Percentiles rank a stretch among this genome's conserved stretches.
These are phyloP conservation scores for Elsinoe ampelina DNA, from an alignment of 2,329 filamentous ascomycete species.

Conservation along the genomic window DNA sequence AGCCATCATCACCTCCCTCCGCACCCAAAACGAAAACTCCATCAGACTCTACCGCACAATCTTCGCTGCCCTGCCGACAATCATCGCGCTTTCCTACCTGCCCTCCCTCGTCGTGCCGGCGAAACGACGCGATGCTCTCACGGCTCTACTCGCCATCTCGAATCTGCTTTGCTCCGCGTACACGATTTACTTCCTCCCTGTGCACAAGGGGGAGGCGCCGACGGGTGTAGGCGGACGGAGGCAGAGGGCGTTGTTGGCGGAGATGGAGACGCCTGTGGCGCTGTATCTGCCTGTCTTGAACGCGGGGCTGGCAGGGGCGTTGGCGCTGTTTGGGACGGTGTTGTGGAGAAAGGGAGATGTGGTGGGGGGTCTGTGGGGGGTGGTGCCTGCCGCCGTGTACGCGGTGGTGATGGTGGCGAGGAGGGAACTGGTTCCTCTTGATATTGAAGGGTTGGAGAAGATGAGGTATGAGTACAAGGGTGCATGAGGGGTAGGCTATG, in stretches of 20 bases:
- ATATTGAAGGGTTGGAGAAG: constrained; percentile 55
- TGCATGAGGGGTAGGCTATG: constrained; percentile 37
- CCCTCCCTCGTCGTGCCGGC: constrained; percentile 36
- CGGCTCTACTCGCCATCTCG: constrained; percentile 50
- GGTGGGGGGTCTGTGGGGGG: constrained; percentile 27
- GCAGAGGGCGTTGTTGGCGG: constrained; percentile 18
- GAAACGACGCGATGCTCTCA: constrained; percentile 32
- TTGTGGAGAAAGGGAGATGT: constrained; percentile 24
- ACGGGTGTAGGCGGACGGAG: not conserved
- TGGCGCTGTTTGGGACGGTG: constrained; percentile 40
- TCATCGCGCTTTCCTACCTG: constrained; percentile 49
- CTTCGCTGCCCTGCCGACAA: constrained; percentile 53
- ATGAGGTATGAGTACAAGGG: constrained; percentile 61
- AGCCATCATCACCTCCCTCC: constrained; percentile 48
- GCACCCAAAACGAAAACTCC: constrained; percentile 41
- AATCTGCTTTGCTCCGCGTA: constrained; percentile 56
- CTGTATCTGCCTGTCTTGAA: constrained; percentile 54
- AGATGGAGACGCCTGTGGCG: constrained; percentile 41
- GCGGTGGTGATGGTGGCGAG: constrained; percentile 53
- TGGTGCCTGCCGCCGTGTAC: constrained; percentile 44
- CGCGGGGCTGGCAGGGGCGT: constrained; percentile 44
- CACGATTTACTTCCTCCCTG: constrained; percentile 48
- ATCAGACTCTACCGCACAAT: constrained; percentile 29
- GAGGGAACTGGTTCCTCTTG: constrained; percentile 57
- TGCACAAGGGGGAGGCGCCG: constrained; percentile 28